Evolutionary conservation across 257 asterid species (phyloP), one percentile per base, ranked within the genome.

Genomic region (Nicotiana undulata): DNA sequence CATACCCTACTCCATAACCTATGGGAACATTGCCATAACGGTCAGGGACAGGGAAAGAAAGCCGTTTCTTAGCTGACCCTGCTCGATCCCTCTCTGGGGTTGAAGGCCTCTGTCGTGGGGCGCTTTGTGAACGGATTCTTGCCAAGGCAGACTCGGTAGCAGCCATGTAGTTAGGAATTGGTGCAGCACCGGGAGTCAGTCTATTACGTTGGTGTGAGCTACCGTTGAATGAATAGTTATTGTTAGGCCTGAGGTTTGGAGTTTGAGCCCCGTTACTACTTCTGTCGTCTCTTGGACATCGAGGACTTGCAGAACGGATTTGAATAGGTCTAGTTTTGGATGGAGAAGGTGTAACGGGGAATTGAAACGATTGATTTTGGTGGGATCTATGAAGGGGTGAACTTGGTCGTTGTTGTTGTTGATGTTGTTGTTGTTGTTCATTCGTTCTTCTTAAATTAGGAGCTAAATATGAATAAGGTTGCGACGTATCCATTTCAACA

Each of bases 161-260:
- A 56, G 89, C 85, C 92, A 85, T 88, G 83, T 88, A 88, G 40
- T 82, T 88, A 15, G 92, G 92, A 55, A 82, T 56, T 55, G 84
- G 29, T 18, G 80, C 81, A 26, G 56, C 52, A n/a, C 72, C 44
- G 15, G 78, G 16, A 49, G 37, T 72, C 46, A 46, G 78, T 55
- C 60, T 83, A 34, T 49, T 56, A 10, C 34, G 85, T 29, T 63
- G 88, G 53, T 78, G 84, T 13, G 75, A 49, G 46, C 68, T 46
- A 26, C 81, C 76, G 12, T 52, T 64, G 9, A 26, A 46, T 20
- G 31, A 68, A 63, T 82, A 61, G 66, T 63, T 65, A 80, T 59
- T 68, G 63, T 78, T 85, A 34, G 88, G 67, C 84, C 83, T 81
- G 31, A 82, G 60, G 80, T 85, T 86, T 15, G 88, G 90, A 4